Percentiles rank a stretch among this genome's conserved stretches.
Evolutionary conservation across 2,329 filamentous ascomycete genomes (phyloP).

Genomic region (Bipolaris zeicola): DNA sequence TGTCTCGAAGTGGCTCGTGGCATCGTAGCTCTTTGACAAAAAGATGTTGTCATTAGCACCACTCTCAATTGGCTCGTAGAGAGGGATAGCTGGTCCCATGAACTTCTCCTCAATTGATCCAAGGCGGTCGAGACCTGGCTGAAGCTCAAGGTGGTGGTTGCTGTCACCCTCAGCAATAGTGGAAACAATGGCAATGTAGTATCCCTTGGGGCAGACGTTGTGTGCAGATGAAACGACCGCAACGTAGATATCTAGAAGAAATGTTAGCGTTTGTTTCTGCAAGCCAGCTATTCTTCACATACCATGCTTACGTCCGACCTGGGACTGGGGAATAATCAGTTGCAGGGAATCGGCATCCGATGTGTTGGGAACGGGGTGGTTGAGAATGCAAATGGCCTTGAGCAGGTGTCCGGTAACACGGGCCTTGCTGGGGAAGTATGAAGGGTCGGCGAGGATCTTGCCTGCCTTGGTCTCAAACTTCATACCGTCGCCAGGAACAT

Average conservation of each 20-base stretch:
- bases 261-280: constrained; percentile 12
- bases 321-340: constrained; percentile 96
- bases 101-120: constrained; percentile 97
- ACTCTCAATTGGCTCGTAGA: constrained; percentile 87
- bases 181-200: constrained; percentile 98
- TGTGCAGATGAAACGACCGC: constrained; percentile 94
- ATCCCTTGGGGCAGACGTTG: constrained; percentile 98
- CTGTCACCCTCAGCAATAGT: constrained; percentile 90
- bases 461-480: constrained; percentile 95
- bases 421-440: constrained; percentile 92
- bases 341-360: constrained; percentile 88
- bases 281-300: constrained; percentile 40
- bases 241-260: constrained; percentile 84
- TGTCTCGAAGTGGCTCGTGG: constrained; percentile 97
- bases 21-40: constrained; percentile 98
- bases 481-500: constrained; percentile 75
- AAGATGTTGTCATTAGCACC: constrained; percentile 90
- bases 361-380: constrained; percentile 90
- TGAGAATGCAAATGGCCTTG: constrained; percentile 96
- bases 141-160: constrained; percentile 95
- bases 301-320: constrained; percentile 97
- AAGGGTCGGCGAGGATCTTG: constrained; percentile 94
- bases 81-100: constrained; percentile 88
- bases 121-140: constrained; percentile 88
- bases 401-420: constrained; percentile 87